Conservation (phyloP, 164 flowering plant genomes). For the Houttuynia cordata region DNA sequence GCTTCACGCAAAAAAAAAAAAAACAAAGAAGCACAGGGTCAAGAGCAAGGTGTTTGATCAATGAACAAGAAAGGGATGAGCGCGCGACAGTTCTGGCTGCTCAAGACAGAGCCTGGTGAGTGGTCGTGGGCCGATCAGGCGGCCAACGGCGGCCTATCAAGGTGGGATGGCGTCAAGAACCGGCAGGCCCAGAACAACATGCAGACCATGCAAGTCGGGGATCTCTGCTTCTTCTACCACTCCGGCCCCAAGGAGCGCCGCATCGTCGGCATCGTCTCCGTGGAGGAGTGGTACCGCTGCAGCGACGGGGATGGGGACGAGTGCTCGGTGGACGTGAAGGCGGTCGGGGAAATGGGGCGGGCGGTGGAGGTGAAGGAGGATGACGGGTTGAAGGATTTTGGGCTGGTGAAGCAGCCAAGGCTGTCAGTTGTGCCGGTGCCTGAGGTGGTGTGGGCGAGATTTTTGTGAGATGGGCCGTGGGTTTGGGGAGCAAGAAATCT, state of each 20-base stretch:
- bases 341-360: slow-evolving; percentile 74
- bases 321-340: slow-evolving; percentile 59
- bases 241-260: slow-evolving; percentile 66
- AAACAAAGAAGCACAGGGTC: no score
- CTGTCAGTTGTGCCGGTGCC: slow-evolving; percentile 85
- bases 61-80: neutral
- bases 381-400: slow-evolving; percentile 46
- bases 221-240: slow-evolving; percentile 96
- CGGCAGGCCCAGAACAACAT: slow-evolving; percentile 79
- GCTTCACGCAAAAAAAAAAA: no score
- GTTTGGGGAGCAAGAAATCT: neutral
- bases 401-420: slow-evolving; percentile 68
- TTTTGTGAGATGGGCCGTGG: slow-evolving; percentile 69
- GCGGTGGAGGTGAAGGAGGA: slow-evolving; percentile 81
- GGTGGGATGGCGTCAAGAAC: slow-evolving; percentile 97
- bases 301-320: slow-evolving; percentile 17
- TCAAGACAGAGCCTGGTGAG: slow-evolving; percentile 79
- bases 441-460: slow-evolving; percentile 43
- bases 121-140: slow-evolving; percentile 99
- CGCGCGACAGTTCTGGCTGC: slow-evolving; percentile 44
- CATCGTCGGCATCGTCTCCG: slow-evolving; percentile 75
- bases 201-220: slow-evolving; percentile 56
- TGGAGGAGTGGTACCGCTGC: slow-evolving; percentile 54
- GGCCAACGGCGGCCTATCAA: slow-evolving; percentile 48
- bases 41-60: no score